Evolutionary conservation across 208 protist species (phyloP).

Genomic region (Leptomonas pyrrhocoris): DNA sequence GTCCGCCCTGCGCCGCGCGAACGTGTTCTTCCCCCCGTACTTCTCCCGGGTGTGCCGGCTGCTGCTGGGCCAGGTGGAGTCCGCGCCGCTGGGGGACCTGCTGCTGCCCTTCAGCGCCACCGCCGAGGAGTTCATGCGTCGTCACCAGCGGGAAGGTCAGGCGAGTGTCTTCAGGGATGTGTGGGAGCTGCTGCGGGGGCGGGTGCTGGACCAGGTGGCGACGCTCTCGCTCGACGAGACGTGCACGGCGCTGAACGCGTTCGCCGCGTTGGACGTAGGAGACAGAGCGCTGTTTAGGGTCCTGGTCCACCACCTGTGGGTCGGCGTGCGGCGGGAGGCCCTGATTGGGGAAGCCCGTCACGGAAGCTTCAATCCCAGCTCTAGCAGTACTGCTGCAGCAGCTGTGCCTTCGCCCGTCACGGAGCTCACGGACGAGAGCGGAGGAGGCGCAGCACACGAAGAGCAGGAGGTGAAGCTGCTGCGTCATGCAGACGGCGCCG

Average conservation of each 20-base stretch:
- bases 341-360: too few species aligned
- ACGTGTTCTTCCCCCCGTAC: constrained; percentile 68
- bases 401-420: too few species aligned
- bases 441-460: neutral
- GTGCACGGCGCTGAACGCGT: constrained; percentile 63
- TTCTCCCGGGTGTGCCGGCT: constrained; percentile 74
- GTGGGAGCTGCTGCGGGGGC: constrained; percentile 74
- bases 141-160: constrained; percentile 41
- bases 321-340: constrained; percentile 27
- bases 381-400: too few species aligned
- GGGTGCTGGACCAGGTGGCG: constrained; percentile 48
- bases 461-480: neutral
- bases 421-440: neutral
- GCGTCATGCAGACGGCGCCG: neutral
- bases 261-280: constrained; percentile 69
- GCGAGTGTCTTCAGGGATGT: constrained; percentile 75
- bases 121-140: constrained; percentile 74
- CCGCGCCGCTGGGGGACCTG: constrained; percentile 43
- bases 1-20: constrained; percentile 42
- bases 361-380: too few species aligned
- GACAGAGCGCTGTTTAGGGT: constrained; percentile 70
- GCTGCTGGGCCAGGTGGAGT: constrained; percentile 67
- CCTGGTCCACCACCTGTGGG: constrained; percentile 59
- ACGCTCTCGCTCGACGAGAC: constrained; percentile 36
- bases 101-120: constrained; percentile 59